A percentile compares a stretch with the other conserved stretches of the same genome.
These are phyloP conservation scores for Fusarium pseudonygamai DNA, from an alignment of 2,329 filamentous ascomycete genomes.

Conservation along the genomic window DNA sequence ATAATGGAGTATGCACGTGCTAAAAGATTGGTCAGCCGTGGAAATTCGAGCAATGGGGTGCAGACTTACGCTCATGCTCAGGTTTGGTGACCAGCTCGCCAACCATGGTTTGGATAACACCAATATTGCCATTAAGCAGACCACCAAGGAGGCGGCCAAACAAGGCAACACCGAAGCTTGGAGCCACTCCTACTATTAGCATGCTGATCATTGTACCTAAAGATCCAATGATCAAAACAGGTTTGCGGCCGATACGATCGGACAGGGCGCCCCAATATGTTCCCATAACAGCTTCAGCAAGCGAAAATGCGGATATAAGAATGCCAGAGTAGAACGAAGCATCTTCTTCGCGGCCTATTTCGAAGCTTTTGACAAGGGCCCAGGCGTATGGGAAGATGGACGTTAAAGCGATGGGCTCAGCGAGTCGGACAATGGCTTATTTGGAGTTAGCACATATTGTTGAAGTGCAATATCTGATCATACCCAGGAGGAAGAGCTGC, in stretches of 20 bases:
- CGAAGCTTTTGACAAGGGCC: constrained; percentile 80
- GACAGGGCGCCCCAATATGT: constrained; percentile 90
- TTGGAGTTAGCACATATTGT: constrained; percentile 41
- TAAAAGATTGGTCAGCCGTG: constrained; percentile 46
- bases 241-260: constrained; percentile 85
- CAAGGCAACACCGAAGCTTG: constrained; percentile 86
- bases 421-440: constrained; percentile 87
- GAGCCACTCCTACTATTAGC: constrained; percentile 82
- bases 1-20: constrained; percentile 89
- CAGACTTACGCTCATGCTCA: constrained; percentile 82
- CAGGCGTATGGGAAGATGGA: constrained; percentile 94
- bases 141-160: constrained; percentile 80
- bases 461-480: constrained; percentile 56
- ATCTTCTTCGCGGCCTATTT: constrained; percentile 76
- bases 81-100: constrained; percentile 85
- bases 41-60: not conserved
- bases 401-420: constrained; percentile 91
- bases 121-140: constrained; percentile 89
- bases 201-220: constrained; percentile 84
- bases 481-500: constrained; percentile 88
- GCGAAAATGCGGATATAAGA: constrained; percentile 85
- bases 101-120: constrained; percentile 92
- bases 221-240: constrained; percentile 83
- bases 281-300: constrained; percentile 83
- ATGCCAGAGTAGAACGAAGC: constrained; percentile 89